Evolutionary conservation across 164 flowering plant genomes (phyloP).

Genomic region (Tetracentron sinense): DNA sequence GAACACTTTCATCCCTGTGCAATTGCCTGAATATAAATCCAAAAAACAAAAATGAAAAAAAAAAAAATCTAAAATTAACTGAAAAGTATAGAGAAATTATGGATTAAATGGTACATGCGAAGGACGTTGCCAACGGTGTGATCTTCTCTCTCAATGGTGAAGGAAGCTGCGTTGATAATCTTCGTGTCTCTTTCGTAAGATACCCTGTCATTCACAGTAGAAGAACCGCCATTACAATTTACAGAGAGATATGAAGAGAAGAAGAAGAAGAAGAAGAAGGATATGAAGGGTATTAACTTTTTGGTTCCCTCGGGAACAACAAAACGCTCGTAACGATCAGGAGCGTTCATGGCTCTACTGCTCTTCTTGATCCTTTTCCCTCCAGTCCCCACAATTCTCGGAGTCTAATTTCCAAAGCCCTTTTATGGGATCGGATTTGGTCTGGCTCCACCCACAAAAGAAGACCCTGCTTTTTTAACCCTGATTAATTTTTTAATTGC

Average conservation of each 20-base stretch:
- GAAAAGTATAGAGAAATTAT: not conserved
- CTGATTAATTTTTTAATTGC: too few species aligned
- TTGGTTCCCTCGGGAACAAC: conserved; percentile 94
- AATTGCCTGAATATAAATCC: conserved; percentile 55
- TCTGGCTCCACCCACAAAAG: too few species aligned
- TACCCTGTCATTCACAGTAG: conserved; percentile 41
- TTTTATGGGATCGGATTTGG: too few species aligned
- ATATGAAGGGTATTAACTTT: conserved; percentile 36
- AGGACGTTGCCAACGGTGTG: conserved; percentile 92
- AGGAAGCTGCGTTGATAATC: conserved; percentile 93
- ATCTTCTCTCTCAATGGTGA: conserved; percentile 92
- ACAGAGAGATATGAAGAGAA: conserved; percentile 4
- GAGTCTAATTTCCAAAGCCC: too few species aligned
- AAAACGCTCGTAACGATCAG: conserved; percentile 87
- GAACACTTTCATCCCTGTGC: conserved; percentile 83
- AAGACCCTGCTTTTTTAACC: too few species aligned
- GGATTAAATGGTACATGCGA: conserved; percentile 54
- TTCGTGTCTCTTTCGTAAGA: conserved; percentile 98
- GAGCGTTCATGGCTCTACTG: conserved; percentile 60
- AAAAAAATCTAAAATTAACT: not conserved
- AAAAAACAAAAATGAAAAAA: not conserved
- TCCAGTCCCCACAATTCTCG: too few species aligned
- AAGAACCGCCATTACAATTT: not conserved
- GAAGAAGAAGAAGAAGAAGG: not conserved
- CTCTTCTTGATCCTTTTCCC: not conserved